Conservation (phyloP, 2,329 filamentous ascomycete species). For the Colletotrichum limetticola region DNA sequence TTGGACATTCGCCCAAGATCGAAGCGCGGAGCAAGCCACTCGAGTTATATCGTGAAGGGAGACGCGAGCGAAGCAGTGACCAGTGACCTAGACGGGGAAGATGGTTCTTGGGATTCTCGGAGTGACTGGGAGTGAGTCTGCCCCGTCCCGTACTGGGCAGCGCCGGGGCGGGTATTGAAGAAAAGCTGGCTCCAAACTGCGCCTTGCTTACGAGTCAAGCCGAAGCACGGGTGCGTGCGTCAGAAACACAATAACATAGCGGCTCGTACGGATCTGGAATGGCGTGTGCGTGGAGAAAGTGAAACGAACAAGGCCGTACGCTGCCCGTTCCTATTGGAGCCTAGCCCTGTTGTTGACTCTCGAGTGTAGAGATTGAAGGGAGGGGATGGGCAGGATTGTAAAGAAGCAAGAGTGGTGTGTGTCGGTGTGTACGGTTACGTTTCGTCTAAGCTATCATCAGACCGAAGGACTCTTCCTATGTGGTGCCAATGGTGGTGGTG, state of each 20-base stretch:
- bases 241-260: constrained; percentile 15
- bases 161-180: constrained; percentile 14
- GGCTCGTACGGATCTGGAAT: constrained; percentile 13
- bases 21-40: constrained; percentile 2
- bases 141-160: constrained; percentile 14
- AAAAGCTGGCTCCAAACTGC: constrained; percentile 10
- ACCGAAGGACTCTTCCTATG: neutral
- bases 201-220: constrained; percentile 30
- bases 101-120: constrained; percentile 4
- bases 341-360: neutral
- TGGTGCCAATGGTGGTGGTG: neutral
- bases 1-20: neutral
- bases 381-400: neutral
- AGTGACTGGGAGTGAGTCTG: constrained; percentile 5
- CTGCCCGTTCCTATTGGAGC: constrained; percentile 9
- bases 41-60: constrained; percentile 10
- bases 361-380: neutral
- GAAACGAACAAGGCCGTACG: constrained; percentile 6
- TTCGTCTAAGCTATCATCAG: constrained; percentile 15
- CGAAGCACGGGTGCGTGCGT: constrained; percentile 20
- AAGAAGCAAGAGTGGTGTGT: neutral
- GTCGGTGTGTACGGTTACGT: neutral
- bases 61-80: neutral
- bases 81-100: neutral
- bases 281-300: constrained; percentile 12